Conservation (phyloP, 2,329 filamentous ascomycete genomes). For the Claviceps fusiformis region DNA sequence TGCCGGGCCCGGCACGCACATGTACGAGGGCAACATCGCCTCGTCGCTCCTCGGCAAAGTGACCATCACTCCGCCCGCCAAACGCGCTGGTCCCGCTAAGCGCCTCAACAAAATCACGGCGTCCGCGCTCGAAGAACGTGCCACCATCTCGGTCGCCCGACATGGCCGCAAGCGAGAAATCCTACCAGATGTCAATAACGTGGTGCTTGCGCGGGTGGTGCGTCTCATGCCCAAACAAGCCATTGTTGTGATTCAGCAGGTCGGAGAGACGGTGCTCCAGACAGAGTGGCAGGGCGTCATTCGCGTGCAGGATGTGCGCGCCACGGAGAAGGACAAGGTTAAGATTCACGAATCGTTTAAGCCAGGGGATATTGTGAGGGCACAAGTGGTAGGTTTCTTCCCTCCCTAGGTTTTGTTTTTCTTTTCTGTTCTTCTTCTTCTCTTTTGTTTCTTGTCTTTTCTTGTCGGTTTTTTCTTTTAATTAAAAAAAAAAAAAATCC, state of each 20-base stretch:
- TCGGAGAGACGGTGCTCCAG: slow-evolving; percentile 57
- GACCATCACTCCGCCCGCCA: slow-evolving; percentile 34
- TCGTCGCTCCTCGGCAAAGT: slow-evolving; percentile 72
- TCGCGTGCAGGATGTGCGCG: slow-evolving; percentile 78
- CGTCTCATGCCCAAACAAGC: slow-evolving; percentile 77
- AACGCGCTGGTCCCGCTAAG: slow-evolving; percentile 37
- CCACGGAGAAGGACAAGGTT: slow-evolving; percentile 91
- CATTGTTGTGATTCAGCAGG: slow-evolving; percentile 71
- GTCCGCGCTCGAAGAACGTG: slow-evolving; percentile 27
- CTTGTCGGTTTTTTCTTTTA: not conserved
- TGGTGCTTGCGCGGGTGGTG: slow-evolving; percentile 74
- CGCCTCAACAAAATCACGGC: slow-evolving; percentile 44
- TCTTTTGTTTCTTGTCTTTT: not conserved
- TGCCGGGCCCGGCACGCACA: slow-evolving; percentile 72
- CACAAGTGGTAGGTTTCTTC: slow-evolving; percentile 60
- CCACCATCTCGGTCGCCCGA: slow-evolving; percentile 42
- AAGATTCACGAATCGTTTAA: slow-evolving; percentile 83
- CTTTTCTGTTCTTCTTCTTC: too few relatives aligned
- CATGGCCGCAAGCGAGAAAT: slow-evolving; percentile 48
- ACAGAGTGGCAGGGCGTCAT: slow-evolving; percentile 80
- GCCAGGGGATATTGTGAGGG: slow-evolving; percentile 82
- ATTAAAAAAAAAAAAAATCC: too few relatives aligned
- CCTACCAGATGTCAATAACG: slow-evolving; percentile 66
- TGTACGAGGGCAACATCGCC: slow-evolving; percentile 60
- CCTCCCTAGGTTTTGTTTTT: too few relatives aligned